These are phyloP conservation scores for Auricularia sp. DNA, from an alignment of 768 basidiomycete genomes.

Conservation along the genomic window DNA sequence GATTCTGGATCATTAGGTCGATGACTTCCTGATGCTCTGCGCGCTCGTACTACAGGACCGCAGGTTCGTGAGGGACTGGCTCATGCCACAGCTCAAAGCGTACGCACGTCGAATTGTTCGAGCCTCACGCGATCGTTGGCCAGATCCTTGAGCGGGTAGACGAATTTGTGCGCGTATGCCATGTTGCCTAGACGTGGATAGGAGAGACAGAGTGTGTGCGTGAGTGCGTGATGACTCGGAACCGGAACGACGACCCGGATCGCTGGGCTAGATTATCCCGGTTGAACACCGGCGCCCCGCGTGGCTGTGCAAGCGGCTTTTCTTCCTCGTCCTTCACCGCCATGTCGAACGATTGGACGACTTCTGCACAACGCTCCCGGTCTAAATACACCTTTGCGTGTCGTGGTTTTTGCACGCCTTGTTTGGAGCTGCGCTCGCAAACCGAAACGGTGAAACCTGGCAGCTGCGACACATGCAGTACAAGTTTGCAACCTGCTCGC, in stretches of 20 bases:
- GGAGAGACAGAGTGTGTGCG: too few species aligned
- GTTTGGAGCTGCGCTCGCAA: too few species aligned
- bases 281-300: background rate
- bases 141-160: slow-evolving; percentile 14
- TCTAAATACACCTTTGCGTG: too few species aligned
- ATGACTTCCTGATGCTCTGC: slow-evolving; percentile 34
- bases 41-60: slow-evolving; percentile 19
- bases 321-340: too few species aligned
- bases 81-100: background rate
- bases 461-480: too few species aligned
- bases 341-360: too few species aligned
- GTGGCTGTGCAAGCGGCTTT: background rate
- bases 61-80: too few species aligned
- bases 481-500: too few species aligned
- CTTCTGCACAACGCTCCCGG: too few species aligned
- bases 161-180: background rate
- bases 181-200: background rate
- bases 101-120: slow-evolving; percentile 32
- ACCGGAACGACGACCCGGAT: background rate
- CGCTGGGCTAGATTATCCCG: background rate
- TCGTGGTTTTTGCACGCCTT: too few species aligned
- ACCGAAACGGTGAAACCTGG: too few species aligned
- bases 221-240: background rate
- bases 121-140: slow-evolving; percentile 39
- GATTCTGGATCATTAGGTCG: slow-evolving; percentile 22